These are phyloP conservation scores for Fraxinus latifolia DNA, from an alignment of 305 asterid genomes.

Conservation along the genomic window DNA sequence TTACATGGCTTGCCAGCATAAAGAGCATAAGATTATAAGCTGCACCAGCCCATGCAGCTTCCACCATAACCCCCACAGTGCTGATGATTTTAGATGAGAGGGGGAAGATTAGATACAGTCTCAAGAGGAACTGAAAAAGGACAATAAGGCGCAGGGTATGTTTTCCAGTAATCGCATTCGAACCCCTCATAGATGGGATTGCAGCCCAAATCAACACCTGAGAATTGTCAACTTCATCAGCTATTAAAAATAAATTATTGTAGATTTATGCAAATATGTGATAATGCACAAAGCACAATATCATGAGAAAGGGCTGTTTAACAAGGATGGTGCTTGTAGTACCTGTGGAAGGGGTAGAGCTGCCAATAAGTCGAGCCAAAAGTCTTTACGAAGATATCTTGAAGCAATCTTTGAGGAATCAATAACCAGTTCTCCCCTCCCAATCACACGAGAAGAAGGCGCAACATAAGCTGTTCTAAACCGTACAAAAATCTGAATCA, in stretches of 20 bases:
- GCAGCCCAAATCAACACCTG: slow-evolving; percentile 56
- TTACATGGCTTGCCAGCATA: slow-evolving; percentile 65
- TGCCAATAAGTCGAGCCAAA: slow-evolving; percentile 49
- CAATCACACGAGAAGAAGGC: slow-evolving; percentile 61
- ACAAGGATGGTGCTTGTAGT: not conserved
- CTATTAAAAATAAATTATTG: not conserved
- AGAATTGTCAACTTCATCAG: slow-evolving; percentile 7
- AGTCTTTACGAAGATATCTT: slow-evolving; percentile 43
- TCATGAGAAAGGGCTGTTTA: not conserved
- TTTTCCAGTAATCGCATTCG: slow-evolving; percentile 46
- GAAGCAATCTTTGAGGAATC: slow-evolving; percentile 54
- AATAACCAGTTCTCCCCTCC: slow-evolving; percentile 63
- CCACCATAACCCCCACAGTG: slow-evolving; percentile 56
- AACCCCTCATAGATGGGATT: slow-evolving; percentile 47
- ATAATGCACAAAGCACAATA: not conserved
- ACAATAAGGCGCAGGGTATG: slow-evolving; percentile 41
- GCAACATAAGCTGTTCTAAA: slow-evolving; percentile 59
- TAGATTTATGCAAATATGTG: not conserved
- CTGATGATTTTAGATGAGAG: slow-evolving; percentile 52
- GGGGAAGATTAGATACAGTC: slow-evolving; percentile 52
- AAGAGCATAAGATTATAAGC: slow-evolving; percentile 58
- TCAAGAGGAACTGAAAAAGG: slow-evolving; percentile 47
- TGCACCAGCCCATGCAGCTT: slow-evolving; percentile 72
- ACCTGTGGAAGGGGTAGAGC: slow-evolving; percentile 74
- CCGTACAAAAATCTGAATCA: slow-evolving; percentile 40